Conservation (phyloP, 768 basidiomycete genomes). For the Coprinopsis sp. region DNA sequence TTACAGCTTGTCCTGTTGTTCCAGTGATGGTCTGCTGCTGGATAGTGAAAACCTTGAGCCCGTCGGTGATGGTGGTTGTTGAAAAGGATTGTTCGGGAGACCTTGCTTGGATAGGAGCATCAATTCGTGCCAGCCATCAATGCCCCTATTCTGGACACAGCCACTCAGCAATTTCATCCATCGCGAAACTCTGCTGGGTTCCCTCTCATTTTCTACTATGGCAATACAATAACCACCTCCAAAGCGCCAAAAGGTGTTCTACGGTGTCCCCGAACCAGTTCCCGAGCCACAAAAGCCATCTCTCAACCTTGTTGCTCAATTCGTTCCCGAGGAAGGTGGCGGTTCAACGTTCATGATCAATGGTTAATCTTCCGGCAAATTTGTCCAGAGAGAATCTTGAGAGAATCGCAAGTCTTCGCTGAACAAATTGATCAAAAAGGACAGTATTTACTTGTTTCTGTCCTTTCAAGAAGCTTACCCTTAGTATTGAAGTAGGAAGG, state of each 20-base stretch:
- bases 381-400: conserved; percentile 75
- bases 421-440: conserved; percentile 78
- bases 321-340: conserved; percentile 86
- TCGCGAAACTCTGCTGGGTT: too few relatives aligned
- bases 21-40: too few relatives aligned
- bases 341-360: conserved; percentile 75
- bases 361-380: conserved; percentile 86
- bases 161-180: too few relatives aligned
- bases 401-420: conserved; percentile 84
- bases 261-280: conserved; percentile 67
- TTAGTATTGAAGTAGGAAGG: conserved; percentile 61
- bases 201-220: too few relatives aligned
- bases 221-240: conserved; percentile 84
- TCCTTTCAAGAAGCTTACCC: conserved; percentile 15
- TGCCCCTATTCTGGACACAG: too few relatives aligned
- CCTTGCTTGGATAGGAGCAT: too few relatives aligned
- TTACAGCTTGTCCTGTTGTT: too few relatives aligned
- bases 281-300: conserved; percentile 39
- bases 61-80: too few relatives aligned
- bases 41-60: too few relatives aligned
- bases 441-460: conserved; percentile 27
- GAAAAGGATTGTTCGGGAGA: too few relatives aligned
- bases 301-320: conserved; percentile 83
- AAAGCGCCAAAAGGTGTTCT: conserved; percentile 80
- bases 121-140: too few relatives aligned